phyloP scores from a whole-genome alignment of 2,329 filamentous ascomycete genomes.

The Colletotrichum spaethianum region DNA sequence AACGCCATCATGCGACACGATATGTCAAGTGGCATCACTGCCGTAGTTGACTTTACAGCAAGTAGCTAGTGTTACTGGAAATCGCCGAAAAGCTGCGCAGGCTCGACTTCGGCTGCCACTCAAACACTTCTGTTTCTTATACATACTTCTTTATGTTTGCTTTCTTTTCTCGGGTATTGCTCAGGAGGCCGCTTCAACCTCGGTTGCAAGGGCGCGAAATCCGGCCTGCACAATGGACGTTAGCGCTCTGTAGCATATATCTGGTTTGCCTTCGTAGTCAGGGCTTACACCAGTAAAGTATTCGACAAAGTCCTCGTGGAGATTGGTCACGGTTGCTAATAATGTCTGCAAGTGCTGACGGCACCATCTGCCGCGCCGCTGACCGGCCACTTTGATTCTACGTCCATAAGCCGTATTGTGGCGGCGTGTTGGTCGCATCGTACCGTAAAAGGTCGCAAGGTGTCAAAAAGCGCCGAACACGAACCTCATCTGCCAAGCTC shows the following conservation, averaged over 20 bases:
- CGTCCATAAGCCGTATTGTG: slow-evolving; percentile 13
- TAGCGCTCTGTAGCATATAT: neutral
- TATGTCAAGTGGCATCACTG: slow-evolving; percentile 18
- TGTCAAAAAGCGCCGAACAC: slow-evolving; percentile 26
- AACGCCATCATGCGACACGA: slow-evolving; percentile 9
- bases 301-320: neutral
- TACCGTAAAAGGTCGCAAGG: slow-evolving; percentile 11
- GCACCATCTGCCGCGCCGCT: slow-evolving; percentile 15
- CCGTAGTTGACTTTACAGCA: neutral
- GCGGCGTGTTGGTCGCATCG: slow-evolving; percentile 16
- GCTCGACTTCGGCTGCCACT: too few species aligned
- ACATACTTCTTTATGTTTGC: neutral
- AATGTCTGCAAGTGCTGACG: slow-evolving; percentile 5
- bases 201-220: neutral
- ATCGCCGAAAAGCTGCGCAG: neutral
- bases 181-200: neutral
- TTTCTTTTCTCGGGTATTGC: neutral
- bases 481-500: neutral
- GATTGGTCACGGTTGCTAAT: neutral
- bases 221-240: neutral
- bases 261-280: neutral
- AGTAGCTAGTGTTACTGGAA: neutral
- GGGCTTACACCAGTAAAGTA: neutral
- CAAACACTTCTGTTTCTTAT: neutral
- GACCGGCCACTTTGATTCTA: slow-evolving; percentile 9